phyloP scores from a whole-genome alignment of 2,329 filamentous ascomycete genomes.

The Chalaropsis thielavioides region DNA sequence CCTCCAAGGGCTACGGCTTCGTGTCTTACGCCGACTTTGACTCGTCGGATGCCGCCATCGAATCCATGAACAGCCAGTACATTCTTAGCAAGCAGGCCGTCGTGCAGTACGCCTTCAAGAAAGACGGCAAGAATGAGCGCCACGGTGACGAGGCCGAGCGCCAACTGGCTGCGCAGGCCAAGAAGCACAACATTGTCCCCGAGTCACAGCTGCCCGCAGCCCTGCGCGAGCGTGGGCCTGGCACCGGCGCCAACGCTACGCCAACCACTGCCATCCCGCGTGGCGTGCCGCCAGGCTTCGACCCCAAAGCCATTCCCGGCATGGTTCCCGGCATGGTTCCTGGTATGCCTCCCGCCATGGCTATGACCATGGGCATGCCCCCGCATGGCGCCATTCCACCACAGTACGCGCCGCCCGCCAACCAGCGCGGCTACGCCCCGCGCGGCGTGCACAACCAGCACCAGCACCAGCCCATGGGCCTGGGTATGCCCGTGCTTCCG shows the following conservation, averaged over 20 bases:
- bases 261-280: slow-evolving; percentile 19
- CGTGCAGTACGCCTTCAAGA: slow-evolving; percentile 98
- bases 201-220: slow-evolving; percentile 62
- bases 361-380: slow-evolving; percentile 27
- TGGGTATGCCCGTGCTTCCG: slow-evolving; percentile 27
- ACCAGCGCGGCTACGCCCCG: slow-evolving; percentile 5
- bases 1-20: slow-evolving; percentile 93
- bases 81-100: slow-evolving; percentile 93
- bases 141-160: slow-evolving; percentile 91
- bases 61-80: slow-evolving; percentile 90
- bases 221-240: slow-evolving; percentile 37
- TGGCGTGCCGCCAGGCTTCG: slow-evolving; percentile 24
- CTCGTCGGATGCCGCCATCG: slow-evolving; percentile 77
- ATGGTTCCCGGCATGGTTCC: slow-evolving; percentile 17
- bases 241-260: slow-evolving; percentile 20
- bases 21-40: slow-evolving; percentile 90
- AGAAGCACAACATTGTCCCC: slow-evolving; percentile 83
- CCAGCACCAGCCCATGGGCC: slow-evolving; percentile 18
- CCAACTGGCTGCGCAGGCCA: slow-evolving; percentile 79
- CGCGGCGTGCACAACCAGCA: slow-evolving; percentile 12
- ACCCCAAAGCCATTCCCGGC: slow-evolving; percentile 23
- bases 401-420: not conserved
- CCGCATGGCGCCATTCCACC: not conserved
- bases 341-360: slow-evolving; percentile 20
- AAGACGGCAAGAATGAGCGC: slow-evolving; percentile 91